phyloP scores from a whole-genome alignment of 345 rosid genomes.

The Erucastrum elatum region DNA sequence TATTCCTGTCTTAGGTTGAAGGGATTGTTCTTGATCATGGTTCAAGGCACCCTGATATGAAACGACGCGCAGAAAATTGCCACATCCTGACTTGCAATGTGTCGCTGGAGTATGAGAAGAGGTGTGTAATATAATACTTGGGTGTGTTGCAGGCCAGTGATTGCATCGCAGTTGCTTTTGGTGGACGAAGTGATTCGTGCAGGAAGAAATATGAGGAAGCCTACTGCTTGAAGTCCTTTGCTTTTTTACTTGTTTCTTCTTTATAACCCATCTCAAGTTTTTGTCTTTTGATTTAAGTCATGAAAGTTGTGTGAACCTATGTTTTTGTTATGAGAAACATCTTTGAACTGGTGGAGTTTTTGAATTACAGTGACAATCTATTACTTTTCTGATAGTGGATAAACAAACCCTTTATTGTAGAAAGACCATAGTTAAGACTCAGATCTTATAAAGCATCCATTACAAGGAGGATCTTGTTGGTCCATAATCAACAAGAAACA shows the following conservation, averaged over 20 bases:
- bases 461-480: neutral
- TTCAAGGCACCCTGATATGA: conserved; percentile 99
- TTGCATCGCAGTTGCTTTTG: conserved; percentile 88
- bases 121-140: conserved; percentile 45
- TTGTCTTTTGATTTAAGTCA: neutral
- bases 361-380: conserved; percentile 7
- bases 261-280: neutral
- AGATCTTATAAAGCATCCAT: neutral
- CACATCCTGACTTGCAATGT: conserved; percentile 93
- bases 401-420: neutral
- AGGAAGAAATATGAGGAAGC: conserved; percentile 98
- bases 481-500: conserved; percentile 1
- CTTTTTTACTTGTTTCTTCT: neutral
- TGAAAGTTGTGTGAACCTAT: conserved; percentile 13
- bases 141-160: conserved; percentile 74
- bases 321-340: neutral
- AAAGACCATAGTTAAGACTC: neutral
- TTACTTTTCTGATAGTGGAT: neutral
- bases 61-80: conserved; percentile 95
- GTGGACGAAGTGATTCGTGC: conserved; percentile 99
- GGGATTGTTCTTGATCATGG: conserved; percentile 99
- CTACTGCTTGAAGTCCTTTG: conserved; percentile 42
- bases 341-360: neutral
- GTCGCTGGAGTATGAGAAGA: conserved; percentile 95
- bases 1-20: conserved; percentile 61